Evolutionary conservation across 345 rosid species (phyloP).

Genomic region (thale cress (Arabidopsis thaliana)): DNA sequence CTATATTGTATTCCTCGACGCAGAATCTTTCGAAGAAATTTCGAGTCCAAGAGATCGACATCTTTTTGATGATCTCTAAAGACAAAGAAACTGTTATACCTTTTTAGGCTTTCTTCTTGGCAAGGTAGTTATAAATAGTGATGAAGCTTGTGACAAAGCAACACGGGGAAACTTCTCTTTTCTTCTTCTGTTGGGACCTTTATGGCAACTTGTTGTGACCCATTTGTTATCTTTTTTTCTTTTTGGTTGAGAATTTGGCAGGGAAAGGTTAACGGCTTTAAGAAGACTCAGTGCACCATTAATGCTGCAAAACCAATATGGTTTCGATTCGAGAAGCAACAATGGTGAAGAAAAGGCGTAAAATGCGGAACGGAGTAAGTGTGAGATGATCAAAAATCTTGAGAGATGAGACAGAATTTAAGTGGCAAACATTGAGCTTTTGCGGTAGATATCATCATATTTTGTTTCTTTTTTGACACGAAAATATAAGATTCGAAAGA

Average conservation of each 20-base stretch:
- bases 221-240: background rate
- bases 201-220: constrained; percentile 47
- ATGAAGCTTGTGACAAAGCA: constrained; percentile 52
- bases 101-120: constrained; percentile 4
- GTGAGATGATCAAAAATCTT: constrained; percentile 9
- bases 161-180: constrained; percentile 53
- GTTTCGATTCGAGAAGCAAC: constrained; percentile 45
- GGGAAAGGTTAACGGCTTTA: constrained; percentile 45
- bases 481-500: constrained; percentile 21
- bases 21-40: constrained; percentile 85
- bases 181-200: constrained; percentile 48
- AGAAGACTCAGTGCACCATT: constrained; percentile 51
- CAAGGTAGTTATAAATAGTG: constrained; percentile 54
- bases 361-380: constrained; percentile 32
- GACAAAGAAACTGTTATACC: constrained; percentile 34
- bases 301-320: constrained; percentile 35
- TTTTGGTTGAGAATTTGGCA: constrained; percentile 15
- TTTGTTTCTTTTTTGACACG: constrained; percentile 26
- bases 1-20: constrained; percentile 60
- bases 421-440: constrained; percentile 76
- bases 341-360: constrained; percentile 44
- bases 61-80: constrained; percentile 33
- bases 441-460: constrained; percentile 43
- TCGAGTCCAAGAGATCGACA: constrained; percentile 62
- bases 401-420: constrained; percentile 38